Conservation (phyloP, 306 rosid genomes). For the Fagus sylvatica region DNA sequence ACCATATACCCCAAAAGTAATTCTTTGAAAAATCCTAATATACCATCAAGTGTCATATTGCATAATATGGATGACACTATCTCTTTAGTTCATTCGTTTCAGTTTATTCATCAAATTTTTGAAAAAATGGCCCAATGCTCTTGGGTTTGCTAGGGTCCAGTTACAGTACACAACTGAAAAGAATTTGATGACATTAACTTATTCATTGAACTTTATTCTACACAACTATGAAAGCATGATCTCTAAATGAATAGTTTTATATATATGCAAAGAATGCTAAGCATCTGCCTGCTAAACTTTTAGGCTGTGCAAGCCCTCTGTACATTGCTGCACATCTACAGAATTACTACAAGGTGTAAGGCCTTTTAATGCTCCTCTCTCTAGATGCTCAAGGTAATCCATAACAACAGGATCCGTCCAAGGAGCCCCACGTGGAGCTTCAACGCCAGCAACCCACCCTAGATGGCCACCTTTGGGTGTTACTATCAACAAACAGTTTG, state of each 20-base stretch:
- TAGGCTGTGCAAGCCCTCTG: slow-evolving; percentile 35
- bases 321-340: slow-evolving; percentile 2
- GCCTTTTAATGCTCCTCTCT: slow-evolving; percentile 8
- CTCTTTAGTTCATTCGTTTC: background rate
- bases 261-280: background rate
- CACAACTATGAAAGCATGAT: background rate
- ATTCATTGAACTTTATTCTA: background rate
- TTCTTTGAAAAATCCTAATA: background rate
- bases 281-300: slow-evolving; percentile 35
- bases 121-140: background rate
- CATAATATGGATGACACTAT: background rate
- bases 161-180: background rate
- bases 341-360: background rate
- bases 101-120: background rate
- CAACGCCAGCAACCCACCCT: slow-evolving; percentile 94
- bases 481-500: slow-evolving; percentile 81
- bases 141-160: background rate
- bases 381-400: slow-evolving; percentile 75
- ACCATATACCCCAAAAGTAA: too few relatives aligned
- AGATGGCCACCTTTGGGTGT: slow-evolving; percentile 94
- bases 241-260: background rate
- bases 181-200: slow-evolving; percentile 9
- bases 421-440: slow-evolving; percentile 78
- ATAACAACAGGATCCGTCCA: slow-evolving; percentile 86
- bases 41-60: background rate